These are phyloP conservation scores for Hordeum pubiflorum DNA, from an alignment of 202 grass and related monocot genomes.

Conservation along the genomic window DNA sequence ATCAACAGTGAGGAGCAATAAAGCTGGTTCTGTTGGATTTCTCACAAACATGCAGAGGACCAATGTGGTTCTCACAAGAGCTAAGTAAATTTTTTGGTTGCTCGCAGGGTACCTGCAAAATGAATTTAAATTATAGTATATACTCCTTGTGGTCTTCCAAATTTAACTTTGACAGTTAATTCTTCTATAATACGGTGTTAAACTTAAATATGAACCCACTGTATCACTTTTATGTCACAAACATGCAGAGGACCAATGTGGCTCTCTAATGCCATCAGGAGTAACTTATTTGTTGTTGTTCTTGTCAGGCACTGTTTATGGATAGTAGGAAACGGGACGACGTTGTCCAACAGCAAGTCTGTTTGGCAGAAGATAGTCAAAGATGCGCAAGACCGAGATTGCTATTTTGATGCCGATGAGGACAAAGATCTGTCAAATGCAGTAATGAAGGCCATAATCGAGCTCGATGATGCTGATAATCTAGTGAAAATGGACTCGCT, in stretches of 20 bases:
- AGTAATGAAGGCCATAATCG: background rate
- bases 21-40: conserved; percentile 24
- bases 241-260: too few relatives aligned
- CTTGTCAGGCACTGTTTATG: conserved; percentile 16
- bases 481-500: background rate
- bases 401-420: conserved; percentile 12
- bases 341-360: conserved; percentile 15
- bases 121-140: background rate
- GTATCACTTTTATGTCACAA: background rate
- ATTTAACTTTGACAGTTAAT: background rate
- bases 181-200: background rate
- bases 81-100: background rate
- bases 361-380: conserved; percentile 18
- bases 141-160: background rate
- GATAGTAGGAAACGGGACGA: conserved; percentile 26
- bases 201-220: background rate
- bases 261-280: background rate
- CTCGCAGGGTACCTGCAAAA: background rate
- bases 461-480: conserved; percentile 6
- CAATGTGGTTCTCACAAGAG: conserved; percentile 29
- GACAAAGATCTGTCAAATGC: conserved; percentile 22
- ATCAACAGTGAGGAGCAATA: conserved; percentile 27
- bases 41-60: conserved; percentile 1
- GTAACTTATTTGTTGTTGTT: background rate
- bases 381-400: background rate